A percentile compares a stretch with the other conserved stretches of the same genome.
Evolutionary conservation across 768 basidiomycete genomes (phyloP).

Genomic region (Lactifluus hygrophoroides): DNA sequence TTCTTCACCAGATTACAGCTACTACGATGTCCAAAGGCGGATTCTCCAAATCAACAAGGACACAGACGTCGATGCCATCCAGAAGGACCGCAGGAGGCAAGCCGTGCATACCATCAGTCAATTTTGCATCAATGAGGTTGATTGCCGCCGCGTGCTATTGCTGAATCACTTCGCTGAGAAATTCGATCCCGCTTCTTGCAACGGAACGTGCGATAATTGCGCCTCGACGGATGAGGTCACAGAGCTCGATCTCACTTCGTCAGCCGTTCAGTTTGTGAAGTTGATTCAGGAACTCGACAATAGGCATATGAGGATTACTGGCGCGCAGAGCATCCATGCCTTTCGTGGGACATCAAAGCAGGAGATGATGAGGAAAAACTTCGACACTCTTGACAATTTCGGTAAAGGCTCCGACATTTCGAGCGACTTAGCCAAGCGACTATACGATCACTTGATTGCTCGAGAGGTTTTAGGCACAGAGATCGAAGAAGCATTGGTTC

Average conservation of each 20-base stretch:
- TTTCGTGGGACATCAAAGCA: conserved; percentile 16
- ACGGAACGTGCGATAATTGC: conserved; percentile 80
- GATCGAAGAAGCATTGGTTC: background rate
- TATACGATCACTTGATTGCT: conserved; percentile 7
- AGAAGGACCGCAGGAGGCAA: conserved; percentile 58
- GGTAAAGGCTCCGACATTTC: conserved; percentile 6
- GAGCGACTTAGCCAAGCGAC: conserved; percentile 1
- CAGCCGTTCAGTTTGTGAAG: conserved; percentile 46
- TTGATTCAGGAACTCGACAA: conserved; percentile 12
- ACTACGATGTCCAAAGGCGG: conserved; percentile 46
- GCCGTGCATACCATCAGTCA: conserved; percentile 62
- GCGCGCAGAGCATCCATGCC: background rate
- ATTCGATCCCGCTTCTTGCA: conserved; percentile 62
- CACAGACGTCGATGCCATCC: conserved; percentile 35
- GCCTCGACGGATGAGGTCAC: conserved; percentile 23
- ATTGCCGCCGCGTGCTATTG: conserved; percentile 83
- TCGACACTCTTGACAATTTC: background rate
- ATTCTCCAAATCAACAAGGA: conserved; percentile 51
- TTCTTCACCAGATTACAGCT: conserved; percentile 49
- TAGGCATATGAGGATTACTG: conserved; percentile 2
- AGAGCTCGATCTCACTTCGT: conserved; percentile 50
- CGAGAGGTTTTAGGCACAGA: conserved; percentile 1
- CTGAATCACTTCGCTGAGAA: conserved; percentile 82
- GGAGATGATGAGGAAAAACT: background rate
- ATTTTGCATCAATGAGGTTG: conserved; percentile 72